A percentile compares a stretch with the other conserved stretches of the same genome.
These are phyloP conservation scores for Colletotrichum sp. DNA, from an alignment of 2,329 filamentous ascomycete genomes.

Conservation along the genomic window DNA sequence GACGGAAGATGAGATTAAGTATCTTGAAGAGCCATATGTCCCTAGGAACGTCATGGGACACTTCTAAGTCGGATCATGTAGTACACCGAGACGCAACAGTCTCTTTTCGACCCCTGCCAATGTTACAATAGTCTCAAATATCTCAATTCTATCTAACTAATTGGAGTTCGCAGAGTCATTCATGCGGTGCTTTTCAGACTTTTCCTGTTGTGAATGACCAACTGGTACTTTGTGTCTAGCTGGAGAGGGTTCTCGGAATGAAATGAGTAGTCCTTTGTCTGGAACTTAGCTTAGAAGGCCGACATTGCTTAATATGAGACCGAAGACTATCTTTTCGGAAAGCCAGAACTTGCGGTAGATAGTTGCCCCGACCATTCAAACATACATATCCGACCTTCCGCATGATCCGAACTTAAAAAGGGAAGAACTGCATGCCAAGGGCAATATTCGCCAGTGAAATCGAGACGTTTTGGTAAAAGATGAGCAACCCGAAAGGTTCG, in stretches of 20 bases:
- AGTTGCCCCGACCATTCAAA: neutral
- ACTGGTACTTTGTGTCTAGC: neutral
- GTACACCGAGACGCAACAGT: neutral
- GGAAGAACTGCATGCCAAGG: neutral
- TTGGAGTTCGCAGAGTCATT: neutral
- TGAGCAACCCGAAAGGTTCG: neutral
- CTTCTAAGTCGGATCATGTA: slow-evolving; percentile 18
- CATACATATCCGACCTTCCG: neutral
- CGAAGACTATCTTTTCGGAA: neutral
- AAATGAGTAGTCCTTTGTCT: neutral
- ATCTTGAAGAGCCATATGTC: slow-evolving; percentile 15
- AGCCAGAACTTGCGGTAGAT: neutral
- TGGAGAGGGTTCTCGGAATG: neutral
- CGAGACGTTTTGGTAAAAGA: neutral
- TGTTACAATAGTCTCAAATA: neutral
- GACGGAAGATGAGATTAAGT: slow-evolving; percentile 6
- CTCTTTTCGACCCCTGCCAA: neutral
- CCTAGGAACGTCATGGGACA: slow-evolving; percentile 26
- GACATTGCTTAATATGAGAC: neutral
- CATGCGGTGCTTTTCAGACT: neutral
- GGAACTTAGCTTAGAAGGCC: neutral
- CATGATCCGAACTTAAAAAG: neutral
- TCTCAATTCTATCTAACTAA: neutral
- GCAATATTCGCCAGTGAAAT: neutral
- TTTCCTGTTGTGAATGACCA: neutral